phyloP scores from a whole-genome alignment of 208 protist species.

The Leishmania braziliensis region DNA sequence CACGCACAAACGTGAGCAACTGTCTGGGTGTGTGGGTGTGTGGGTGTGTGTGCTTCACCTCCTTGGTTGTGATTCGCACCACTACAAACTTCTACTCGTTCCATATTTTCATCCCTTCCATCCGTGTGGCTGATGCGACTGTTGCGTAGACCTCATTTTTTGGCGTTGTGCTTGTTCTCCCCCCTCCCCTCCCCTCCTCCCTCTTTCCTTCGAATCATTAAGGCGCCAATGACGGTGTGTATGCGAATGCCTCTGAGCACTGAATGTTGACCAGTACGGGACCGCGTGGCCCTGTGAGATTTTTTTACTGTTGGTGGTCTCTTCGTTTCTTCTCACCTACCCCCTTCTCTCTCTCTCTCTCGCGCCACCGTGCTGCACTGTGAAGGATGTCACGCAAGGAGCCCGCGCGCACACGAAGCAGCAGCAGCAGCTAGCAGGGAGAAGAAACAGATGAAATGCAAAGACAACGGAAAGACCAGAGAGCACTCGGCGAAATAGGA shows the following conservation, averaged over 20 bases:
- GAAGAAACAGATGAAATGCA: too few relatives aligned
- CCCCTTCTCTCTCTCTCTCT: not conserved
- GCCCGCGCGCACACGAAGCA: not conserved
- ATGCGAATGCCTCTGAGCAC: not conserved
- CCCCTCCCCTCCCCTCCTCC: not conserved
- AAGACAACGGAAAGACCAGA: too few relatives aligned
- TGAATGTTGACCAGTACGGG: not conserved
- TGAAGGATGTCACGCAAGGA: not conserved
- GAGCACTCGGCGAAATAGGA: too few relatives aligned
- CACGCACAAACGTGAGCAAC: not conserved
- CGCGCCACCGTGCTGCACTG: too few relatives aligned
- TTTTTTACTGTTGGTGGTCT: not conserved
- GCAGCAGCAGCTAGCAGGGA: not conserved
- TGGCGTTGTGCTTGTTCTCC: not conserved
- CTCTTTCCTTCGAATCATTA: not conserved
- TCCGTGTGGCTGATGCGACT: not conserved
- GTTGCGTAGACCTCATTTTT: not conserved
- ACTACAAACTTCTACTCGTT: not conserved
- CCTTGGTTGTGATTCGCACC: not conserved
- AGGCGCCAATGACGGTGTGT: not conserved
- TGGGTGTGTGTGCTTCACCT: conserved; percentile 1
- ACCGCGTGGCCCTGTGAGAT: not conserved
- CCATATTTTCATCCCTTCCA: not conserved
- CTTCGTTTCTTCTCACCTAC: too few relatives aligned
- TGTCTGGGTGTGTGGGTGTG: conserved; percentile 3